phyloP scores from a whole-genome alignment of 2,329 filamentous ascomycete genomes.

The Septoria linicola region DNA sequence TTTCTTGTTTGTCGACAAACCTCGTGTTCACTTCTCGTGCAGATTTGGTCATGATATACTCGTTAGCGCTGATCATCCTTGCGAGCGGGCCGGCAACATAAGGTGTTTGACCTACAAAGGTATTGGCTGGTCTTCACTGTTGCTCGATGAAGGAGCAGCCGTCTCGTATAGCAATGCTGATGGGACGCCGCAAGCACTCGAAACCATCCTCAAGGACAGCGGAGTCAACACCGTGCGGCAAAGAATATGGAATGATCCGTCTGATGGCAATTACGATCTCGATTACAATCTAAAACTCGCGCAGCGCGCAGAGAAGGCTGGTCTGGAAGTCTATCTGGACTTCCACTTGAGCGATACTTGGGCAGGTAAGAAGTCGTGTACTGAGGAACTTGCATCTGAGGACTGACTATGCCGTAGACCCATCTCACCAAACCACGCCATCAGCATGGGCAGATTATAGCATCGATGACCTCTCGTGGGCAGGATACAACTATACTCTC shows the following conservation, averaged over 20 bases:
- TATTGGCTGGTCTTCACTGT: slow-evolving; percentile 41
- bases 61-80: too few species aligned
- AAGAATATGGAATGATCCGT: slow-evolving; percentile 36
- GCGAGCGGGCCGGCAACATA: too few species aligned
- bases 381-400: neutral
- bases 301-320: slow-evolving; percentile 34
- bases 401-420: slow-evolving; percentile 26
- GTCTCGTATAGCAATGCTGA: slow-evolving; percentile 38
- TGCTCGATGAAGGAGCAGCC: slow-evolving; percentile 38
- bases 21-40: too few species aligned
- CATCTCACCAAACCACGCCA: slow-evolving; percentile 35
- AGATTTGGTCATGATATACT: too few species aligned
- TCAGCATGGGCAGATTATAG: slow-evolving; percentile 36
- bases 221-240: slow-evolving; percentile 32
- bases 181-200: slow-evolving; percentile 33
- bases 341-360: slow-evolving; percentile 39
- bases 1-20: too few species aligned
- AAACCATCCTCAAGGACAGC: slow-evolving; percentile 26
- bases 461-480: slow-evolving; percentile 35
- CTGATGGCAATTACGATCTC: slow-evolving; percentile 33
- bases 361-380: slow-evolving; percentile 23
- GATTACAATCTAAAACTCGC: slow-evolving; percentile 40
- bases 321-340: slow-evolving; percentile 39
- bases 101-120: slow-evolving; percentile 39
- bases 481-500: slow-evolving; percentile 36